phyloP scores from a whole-genome alignment of 768 basidiomycete species.

The Pisolithus tinctorius region DNA sequence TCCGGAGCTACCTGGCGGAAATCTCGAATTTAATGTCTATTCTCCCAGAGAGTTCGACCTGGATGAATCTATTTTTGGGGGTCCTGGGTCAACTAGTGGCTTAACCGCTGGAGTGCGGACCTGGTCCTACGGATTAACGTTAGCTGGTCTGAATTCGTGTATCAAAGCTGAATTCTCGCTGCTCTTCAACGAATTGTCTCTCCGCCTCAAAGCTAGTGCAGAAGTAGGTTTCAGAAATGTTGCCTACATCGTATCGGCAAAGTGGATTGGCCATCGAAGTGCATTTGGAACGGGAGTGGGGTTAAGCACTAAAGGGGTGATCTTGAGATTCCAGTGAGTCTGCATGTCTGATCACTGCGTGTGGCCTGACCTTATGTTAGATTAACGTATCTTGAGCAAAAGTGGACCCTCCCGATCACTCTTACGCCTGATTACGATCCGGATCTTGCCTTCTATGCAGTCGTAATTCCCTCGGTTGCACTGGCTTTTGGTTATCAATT shows the following conservation, averaged over 20 bases:
- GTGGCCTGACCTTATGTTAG: constrained; percentile 29
- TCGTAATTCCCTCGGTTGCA: constrained; percentile 49
- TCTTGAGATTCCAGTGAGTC: constrained; percentile 49
- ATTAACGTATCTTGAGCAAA: constrained; percentile 50
- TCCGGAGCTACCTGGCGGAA: constrained; percentile 16
- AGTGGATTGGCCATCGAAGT: constrained; percentile 42
- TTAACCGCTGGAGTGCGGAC: constrained; percentile 40
- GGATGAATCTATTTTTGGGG: constrained; percentile 16
- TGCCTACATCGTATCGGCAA: constrained; percentile 36
- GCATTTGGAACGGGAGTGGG: constrained; percentile 40
- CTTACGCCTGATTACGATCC: constrained; percentile 45
- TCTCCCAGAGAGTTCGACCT: constrained; percentile 37
- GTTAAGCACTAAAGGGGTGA: constrained; percentile 40
- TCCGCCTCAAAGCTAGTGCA: constrained; percentile 43
- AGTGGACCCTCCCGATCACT: constrained; percentile 49
- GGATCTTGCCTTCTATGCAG: constrained; percentile 42
- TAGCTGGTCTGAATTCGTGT: constrained; percentile 42
- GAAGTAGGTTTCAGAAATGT: constrained; percentile 43
- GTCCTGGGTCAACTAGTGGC: constrained; percentile 46
- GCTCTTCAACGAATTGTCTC: constrained; percentile 47
- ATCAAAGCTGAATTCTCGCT: constrained; percentile 47
- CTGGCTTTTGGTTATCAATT: constrained; percentile 51
- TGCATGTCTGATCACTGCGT: constrained; percentile 4
- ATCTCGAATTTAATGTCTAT: constrained; percentile 35
- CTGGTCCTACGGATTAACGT: constrained; percentile 42